Percentiles rank a stretch among this genome's conserved stretches.
Conservation (phyloP, 306 rosid species). For the Biancaea sappan region DNA sequence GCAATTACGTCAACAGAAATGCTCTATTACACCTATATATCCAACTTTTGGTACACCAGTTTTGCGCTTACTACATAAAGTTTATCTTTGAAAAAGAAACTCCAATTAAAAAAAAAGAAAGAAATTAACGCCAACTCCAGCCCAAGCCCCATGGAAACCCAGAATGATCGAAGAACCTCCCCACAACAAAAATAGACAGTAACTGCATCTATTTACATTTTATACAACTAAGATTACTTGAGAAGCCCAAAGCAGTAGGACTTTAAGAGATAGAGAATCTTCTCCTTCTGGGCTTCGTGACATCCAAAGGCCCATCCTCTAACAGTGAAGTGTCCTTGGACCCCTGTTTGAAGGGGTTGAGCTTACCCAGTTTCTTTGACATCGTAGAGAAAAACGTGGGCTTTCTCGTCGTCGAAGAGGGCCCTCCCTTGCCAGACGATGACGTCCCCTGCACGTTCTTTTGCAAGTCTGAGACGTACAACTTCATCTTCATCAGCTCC, state of each 20-base stretch:
- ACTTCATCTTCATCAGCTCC: constrained; percentile 78
- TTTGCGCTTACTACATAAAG: background rate
- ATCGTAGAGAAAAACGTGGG: constrained; percentile 68
- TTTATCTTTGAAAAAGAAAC: too few species aligned
- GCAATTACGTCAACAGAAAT: too few species aligned
- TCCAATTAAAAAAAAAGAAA: too few species aligned
- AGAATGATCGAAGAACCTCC: background rate
- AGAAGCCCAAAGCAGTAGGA: too few species aligned
- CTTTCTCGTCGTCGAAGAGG: constrained; percentile 25
- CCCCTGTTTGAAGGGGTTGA: constrained; percentile 79
- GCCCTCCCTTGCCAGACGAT: constrained; percentile 28
- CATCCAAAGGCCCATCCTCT: constrained; percentile 52
- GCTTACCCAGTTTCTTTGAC: constrained; percentile 70
- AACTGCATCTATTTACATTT: background rate
- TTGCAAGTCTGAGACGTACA: constrained; percentile 64
- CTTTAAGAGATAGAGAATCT: constrained; percentile 80
- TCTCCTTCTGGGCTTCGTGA: constrained; percentile 78
- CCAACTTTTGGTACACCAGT: background rate
- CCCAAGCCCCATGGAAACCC: background rate
- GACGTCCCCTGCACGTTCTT: constrained; percentile 41
- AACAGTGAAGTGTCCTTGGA: constrained; percentile 73
- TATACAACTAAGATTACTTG: background rate
- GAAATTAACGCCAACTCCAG: background rate
- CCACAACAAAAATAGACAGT: background rate
- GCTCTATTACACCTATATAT: background rate